Base-by-base conservation (phyloP, 2,329 filamentous ascomycete species). In the Podosphaera fusca region DNA sequence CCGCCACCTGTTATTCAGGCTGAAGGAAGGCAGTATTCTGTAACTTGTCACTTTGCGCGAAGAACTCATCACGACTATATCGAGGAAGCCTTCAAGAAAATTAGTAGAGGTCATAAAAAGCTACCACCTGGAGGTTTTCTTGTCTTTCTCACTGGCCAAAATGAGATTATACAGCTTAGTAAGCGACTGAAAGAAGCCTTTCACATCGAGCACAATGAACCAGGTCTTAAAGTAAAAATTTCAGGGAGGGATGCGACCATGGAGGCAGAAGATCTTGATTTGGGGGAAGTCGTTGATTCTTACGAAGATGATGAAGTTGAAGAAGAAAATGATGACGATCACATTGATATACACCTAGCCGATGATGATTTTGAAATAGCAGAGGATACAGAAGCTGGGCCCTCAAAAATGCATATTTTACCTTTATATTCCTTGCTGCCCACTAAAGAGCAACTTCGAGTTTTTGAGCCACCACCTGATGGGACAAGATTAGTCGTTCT, bases 391-490 rank as follows among this genome's bases (percentile, higher is more conserved):
- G 73, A 78, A 58, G 74, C 80, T 3, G 79, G 79, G 0, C 80
- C 83, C 0, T 71, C 84, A 46, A 84, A 83, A 62, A 85, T 95
- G 66, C 87, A 95, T 63, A 79, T 96, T 7, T 71, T 98, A n/a
- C 90, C 92, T 0, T 77, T 98, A 0, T 98, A 95, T 70, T 96
- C 92, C 2, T 79, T 95, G 56, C 74, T 98, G 0, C 87, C 90
- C 0, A 94, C 89, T 2, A 84, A 82, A 62, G 88, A 96, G 64
- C 92, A 98, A 70, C 77, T 95, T 67, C 80, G 81, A 59, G 87
- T 98, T 8, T 98, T 98, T 64, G 84, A 95, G 61, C 75, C 83
- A 0, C 79, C 86, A 0, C 89, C 90, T 0, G 84, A 89, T 57
- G 85, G 85, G 14, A 85, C 85, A 7, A 81, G 92, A 7, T 77